Conservation (phyloP, 2,329 filamentous ascomycete genomes). For the Pyricularia pennisetigena region DNA sequence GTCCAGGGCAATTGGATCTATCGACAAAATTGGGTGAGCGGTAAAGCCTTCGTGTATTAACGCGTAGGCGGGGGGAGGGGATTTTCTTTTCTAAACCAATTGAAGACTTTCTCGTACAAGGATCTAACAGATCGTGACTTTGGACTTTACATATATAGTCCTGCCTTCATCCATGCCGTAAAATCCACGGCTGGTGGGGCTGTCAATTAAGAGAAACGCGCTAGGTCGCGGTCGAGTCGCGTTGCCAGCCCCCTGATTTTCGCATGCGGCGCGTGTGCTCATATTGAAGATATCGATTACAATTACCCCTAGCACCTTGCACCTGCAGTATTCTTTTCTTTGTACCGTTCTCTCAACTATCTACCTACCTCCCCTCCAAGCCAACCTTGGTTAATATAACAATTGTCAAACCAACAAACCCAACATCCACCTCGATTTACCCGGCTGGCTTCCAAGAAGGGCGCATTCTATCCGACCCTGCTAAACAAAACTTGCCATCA, state of each 20-base stretch:
- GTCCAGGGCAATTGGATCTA: too few species aligned
- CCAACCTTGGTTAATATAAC: too few species aligned
- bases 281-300: background rate
- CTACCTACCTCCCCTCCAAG: too few species aligned
- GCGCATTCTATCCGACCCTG: background rate
- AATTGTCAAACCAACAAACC: background rate
- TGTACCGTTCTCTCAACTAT: too few species aligned
- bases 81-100: too few species aligned
- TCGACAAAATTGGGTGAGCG: too few species aligned
- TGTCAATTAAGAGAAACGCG: conserved; percentile 1
- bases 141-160: too few species aligned
- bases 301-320: background rate
- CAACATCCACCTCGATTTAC: background rate
- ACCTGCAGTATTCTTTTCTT: background rate
- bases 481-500: background rate
- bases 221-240: background rate
- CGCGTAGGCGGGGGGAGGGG: too few species aligned
- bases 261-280: background rate
- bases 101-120: too few species aligned
- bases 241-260: conserved; percentile 4
- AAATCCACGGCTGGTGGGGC: conserved; percentile 1
- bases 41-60: too few species aligned
- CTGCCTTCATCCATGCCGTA: too few species aligned
- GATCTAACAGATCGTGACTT: too few species aligned
- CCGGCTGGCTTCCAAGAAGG: background rate